These are phyloP conservation scores for Wickerhamomyces hampshirensis DNA, from an alignment of 805 yeast genomes.

Conservation along the genomic window DNA sequence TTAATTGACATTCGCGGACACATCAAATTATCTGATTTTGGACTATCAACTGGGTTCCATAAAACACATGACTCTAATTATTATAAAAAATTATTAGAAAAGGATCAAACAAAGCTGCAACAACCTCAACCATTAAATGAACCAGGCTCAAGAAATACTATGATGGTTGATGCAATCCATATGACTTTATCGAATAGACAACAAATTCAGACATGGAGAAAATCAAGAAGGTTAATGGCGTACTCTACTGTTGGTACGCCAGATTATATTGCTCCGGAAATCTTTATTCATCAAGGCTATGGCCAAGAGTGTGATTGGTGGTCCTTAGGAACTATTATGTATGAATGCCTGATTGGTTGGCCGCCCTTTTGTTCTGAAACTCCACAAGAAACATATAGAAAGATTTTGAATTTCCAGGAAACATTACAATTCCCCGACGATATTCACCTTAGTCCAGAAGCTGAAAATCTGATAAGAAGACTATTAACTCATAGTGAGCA, in stretches of 20 bases:
- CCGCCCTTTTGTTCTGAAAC: constrained; percentile 95
- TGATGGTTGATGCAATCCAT: constrained; percentile 91
- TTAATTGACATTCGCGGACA: constrained; percentile 84
- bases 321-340: constrained; percentile 96
- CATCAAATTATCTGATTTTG: constrained; percentile 91
- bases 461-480: constrained; percentile 82
- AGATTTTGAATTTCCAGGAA: constrained; percentile 88
- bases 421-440: constrained; percentile 82
- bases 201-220: constrained; percentile 68
- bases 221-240: constrained; percentile 77
- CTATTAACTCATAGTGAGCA: constrained; percentile 84
- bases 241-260: constrained; percentile 99
- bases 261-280: constrained; percentile 98
- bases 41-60: constrained; percentile 94
- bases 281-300: constrained; percentile 77
- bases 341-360: constrained; percentile 93
- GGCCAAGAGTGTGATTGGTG: constrained; percentile 98
- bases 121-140: constrained; percentile 31
- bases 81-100: constrained; percentile 66
- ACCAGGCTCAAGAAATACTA: constrained; percentile 57
- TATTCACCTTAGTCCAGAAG: constrained; percentile 81
- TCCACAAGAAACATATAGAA: constrained; percentile 92
- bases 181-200: constrained; percentile 94
- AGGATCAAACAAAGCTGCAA: constrained; percentile 47
- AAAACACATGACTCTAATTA: constrained; percentile 90